A percentile compares a stretch with the other conserved stretches of the same genome.
These are phyloP conservation scores for Entophlyctis luteolus DNA, from an alignment of 192 early-diverging fungal genomes.

Conservation along the genomic window DNA sequence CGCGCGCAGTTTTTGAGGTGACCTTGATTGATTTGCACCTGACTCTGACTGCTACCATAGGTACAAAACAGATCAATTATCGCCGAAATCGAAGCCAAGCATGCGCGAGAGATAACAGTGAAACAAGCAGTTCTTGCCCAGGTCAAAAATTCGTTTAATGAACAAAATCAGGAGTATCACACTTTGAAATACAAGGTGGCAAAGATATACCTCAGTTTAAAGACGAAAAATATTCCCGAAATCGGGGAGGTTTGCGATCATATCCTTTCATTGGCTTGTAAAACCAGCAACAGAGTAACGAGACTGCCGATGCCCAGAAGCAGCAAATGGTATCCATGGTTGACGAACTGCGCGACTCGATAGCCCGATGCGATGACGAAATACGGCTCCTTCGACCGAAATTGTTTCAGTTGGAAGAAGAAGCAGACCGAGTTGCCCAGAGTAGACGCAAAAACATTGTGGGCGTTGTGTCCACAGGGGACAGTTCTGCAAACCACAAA, in stretches of 20 bases:
- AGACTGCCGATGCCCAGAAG: not conserved
- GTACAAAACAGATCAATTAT: not conserved
- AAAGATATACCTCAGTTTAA: slow-evolving; percentile 2
- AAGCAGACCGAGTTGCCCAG: not conserved
- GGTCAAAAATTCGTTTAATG: not conserved
- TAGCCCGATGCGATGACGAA: slow-evolving; percentile 17
- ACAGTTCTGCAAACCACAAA: not conserved
- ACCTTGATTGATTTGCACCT: not conserved
- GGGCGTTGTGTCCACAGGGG: not conserved
- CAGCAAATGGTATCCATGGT: slow-evolving; percentile 1
- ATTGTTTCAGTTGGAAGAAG: slow-evolving; percentile 23
- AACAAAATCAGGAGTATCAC: slow-evolving; percentile 22
- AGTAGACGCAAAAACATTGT: not conserved
- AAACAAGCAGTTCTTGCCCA: not conserved
- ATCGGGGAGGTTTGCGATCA: slow-evolving; percentile 1
- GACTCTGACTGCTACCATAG: not conserved
- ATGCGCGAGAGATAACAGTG: not conserved
- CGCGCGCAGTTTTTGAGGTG: slow-evolving; percentile 3
- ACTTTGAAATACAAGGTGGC: slow-evolving; percentile 7
- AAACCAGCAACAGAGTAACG: not conserved
- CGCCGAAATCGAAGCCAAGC: not conserved
- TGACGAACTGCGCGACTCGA: not conserved
- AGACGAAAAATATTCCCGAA: slow-evolving; percentile 16
- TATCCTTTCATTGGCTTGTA: not conserved
- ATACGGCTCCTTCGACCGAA: slow-evolving; percentile 11